Evolutionary conservation across 2,329 filamentous ascomycete species (phyloP), one percentile per base, ranked within the genome.

Genomic region (Fusarium tanahbumbuense): DNA sequence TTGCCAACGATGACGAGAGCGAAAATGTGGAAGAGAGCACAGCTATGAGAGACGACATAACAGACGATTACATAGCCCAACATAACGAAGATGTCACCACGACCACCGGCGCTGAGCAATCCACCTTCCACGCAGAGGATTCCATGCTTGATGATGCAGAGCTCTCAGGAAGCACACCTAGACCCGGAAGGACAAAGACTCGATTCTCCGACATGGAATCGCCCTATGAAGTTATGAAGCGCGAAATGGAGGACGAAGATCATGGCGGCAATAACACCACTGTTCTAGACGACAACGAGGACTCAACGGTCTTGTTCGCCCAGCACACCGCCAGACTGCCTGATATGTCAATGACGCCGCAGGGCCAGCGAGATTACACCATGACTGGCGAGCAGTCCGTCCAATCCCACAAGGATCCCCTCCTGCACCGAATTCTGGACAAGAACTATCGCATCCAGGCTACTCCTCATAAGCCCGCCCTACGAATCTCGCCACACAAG

Each of bases 391-490:
- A 84, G 22, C 76, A 79, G 49, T 80, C 79, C 10, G 71, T 66
- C 7, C 77, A 79, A 54, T 74, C 76, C 23, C 75, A 83, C 74
- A 88, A 89, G 64, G 93, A 98, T 76, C 92, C 93, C 5, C 85
- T 98, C 11, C 86, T 99, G 42, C 95, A 98, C 79, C 92, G 92
- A 62, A 86, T 98, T n/a, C 88, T 97, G 8, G 94, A 98, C 83
- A 98, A 97, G 81, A 98, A 92, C 61, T 99, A 97, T 83, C 93
- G 95, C 32, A 86, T 99, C 25, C 93, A 97, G 80, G 93, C 95
- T 8, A 99, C 96, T 12, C 96, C 96, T 0, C 90, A 96, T 72
- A 91, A 89, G 75, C 76, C 78, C 6, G 72, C 80, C 5, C 75
- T 79, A 32, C 82, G 81, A 37, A 78, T 84, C 45, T 86, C 84